Conservation (phyloP, 2,329 filamentous ascomycete species). For the Cercospora beticola region DNA sequence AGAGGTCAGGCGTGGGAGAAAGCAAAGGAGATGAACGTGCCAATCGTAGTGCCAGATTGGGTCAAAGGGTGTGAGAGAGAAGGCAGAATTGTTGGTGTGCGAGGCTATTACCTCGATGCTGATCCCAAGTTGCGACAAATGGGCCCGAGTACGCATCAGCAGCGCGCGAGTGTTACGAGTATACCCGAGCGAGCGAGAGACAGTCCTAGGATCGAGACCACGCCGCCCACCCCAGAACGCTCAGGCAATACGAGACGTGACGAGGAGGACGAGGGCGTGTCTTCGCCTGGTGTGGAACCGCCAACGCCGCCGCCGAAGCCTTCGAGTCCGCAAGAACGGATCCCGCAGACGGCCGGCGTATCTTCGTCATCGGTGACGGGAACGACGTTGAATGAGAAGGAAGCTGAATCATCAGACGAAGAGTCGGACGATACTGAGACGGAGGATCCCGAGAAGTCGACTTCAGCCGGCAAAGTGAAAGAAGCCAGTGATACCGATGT, state of each 20-base stretch:
- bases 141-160: conserved; percentile 41
- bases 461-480: conserved; percentile 25
- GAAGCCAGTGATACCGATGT: conserved; percentile 16
- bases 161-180: conserved; percentile 32
- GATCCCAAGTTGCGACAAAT: conserved; percentile 63
- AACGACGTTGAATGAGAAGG: conserved; percentile 35
- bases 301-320: conserved; percentile 35
- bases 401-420: conserved; percentile 23
- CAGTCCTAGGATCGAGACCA: conserved; percentile 52
- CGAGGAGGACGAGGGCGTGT: conserved; percentile 5
- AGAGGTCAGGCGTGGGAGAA: conserved; percentile 91
- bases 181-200: conserved; percentile 33
- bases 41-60: conserved; percentile 95
- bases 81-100: conserved; percentile 87
- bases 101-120: conserved; percentile 94
- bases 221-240: conserved; percentile 52
- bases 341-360: conserved; percentile 31
- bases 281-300: conserved; percentile 19
- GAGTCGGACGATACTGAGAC: conserved; percentile 30
- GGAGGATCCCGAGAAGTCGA: conserved; percentile 30
- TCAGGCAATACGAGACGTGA: conserved; percentile 20
- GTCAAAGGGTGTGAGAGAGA: conserved; percentile 93
- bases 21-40: conserved; percentile 96
- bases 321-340: conserved; percentile 4
- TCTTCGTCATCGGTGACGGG: conserved; percentile 12